A percentile compares a stretch with the other conserved stretches of the same genome.
phyloP scores from a whole-genome alignment of 805 yeast species.

The Hanseniaspora vineae region DNA sequence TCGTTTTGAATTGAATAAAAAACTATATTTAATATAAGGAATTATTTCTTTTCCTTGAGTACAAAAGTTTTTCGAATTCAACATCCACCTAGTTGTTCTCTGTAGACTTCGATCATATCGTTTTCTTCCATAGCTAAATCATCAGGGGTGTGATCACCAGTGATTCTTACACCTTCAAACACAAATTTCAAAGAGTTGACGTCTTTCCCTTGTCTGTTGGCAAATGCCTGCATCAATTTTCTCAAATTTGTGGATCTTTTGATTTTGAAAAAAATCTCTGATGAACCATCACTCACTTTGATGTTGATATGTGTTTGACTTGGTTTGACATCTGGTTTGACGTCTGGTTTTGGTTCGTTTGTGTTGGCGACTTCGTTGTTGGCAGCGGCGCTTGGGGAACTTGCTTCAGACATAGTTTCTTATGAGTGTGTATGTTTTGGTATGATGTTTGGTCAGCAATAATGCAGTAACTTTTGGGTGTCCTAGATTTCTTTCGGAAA shows the following conservation, averaged over 20 bases:
- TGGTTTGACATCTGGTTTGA: constrained; percentile 39
- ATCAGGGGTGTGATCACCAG: constrained; percentile 84
- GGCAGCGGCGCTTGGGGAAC: neutral
- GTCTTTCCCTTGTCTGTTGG: constrained; percentile 93
- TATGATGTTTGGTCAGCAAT: no score
- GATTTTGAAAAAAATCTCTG: constrained; percentile 92
- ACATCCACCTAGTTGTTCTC: constrained; percentile 76
- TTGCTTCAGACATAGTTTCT: constrained; percentile 1
- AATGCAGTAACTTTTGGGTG: neutral
- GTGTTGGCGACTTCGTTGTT: neutral
- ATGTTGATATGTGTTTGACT: constrained; percentile 75
- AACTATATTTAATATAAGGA: no score
- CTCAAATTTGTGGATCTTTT: constrained; percentile 83
- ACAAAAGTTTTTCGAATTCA: neutral
- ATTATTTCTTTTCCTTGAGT: neutral
- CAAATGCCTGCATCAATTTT: constrained; percentile 94
- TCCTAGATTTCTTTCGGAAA: no score
- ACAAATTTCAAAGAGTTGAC: constrained; percentile 73
- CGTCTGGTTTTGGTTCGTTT: constrained; percentile 25
- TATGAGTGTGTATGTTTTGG: neutral
- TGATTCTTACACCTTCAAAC: constrained; percentile 85
- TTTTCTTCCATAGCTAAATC: constrained; percentile 89
- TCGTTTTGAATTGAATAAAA: no score
- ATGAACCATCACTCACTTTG: constrained; percentile 86
- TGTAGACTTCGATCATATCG: constrained; percentile 92